Percentiles rank a stretch among this genome's conserved stretches.
Conservation (phyloP, 169 alveolate genomes). For the Ichthyophthirius multifiliis region DNA sequence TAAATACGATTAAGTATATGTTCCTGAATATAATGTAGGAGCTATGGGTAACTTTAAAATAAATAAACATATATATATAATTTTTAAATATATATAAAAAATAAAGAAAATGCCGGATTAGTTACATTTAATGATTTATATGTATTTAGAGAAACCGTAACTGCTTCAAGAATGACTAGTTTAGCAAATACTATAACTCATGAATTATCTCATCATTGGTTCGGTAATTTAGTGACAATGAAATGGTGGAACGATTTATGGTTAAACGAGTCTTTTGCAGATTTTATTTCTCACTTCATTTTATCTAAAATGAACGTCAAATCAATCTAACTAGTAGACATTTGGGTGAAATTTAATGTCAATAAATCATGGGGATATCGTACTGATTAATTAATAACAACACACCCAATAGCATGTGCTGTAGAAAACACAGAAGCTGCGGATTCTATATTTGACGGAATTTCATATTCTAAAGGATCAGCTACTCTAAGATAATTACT, state of each 20-base stretch:
- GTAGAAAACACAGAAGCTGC: slow-evolving; percentile 70
- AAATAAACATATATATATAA: not conserved
- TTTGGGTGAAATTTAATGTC: slow-evolving; percentile 54
- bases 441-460: slow-evolving; percentile 74
- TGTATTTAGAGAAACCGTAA: slow-evolving; percentile 50
- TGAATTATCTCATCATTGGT: slow-evolving; percentile 84
- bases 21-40: slow-evolving; percentile 68
- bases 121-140: slow-evolving; percentile 68
- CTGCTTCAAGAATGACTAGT: slow-evolving; percentile 45
- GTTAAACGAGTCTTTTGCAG: slow-evolving; percentile 83
- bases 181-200: slow-evolving; percentile 64
- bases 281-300: slow-evolving; percentile 66
- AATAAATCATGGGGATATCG: slow-evolving; percentile 67
- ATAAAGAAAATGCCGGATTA: slow-evolving; percentile 74
- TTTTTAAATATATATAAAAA: not conserved
- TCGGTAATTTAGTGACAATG: slow-evolving; percentile 82
- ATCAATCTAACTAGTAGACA: slow-evolving; percentile 38
- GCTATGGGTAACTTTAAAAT: slow-evolving; percentile 60
- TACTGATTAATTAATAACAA: slow-evolving; percentile 69
- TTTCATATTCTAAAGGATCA: slow-evolving; percentile 79
- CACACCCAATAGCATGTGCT: slow-evolving; percentile 78
- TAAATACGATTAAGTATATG: slow-evolving; percentile 69
- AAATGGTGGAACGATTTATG: slow-evolving; percentile 87
- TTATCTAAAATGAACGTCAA: slow-evolving; percentile 41
- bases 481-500: slow-evolving; percentile 64